phyloP scores from a whole-genome alignment of 345 rosid species.

The Hypericum androsaemum region DNA sequence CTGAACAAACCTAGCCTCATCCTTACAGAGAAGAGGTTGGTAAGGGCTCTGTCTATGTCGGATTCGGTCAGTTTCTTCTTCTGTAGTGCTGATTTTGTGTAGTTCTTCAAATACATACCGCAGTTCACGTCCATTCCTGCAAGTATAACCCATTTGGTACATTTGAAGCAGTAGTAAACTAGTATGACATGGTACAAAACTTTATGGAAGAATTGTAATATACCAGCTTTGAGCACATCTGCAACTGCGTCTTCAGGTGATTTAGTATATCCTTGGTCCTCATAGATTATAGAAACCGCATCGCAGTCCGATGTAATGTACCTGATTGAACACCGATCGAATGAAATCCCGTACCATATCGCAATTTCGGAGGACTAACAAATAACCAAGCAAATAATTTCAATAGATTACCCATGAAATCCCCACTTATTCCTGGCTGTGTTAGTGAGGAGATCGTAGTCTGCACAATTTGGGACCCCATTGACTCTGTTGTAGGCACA shows the following conservation, averaged over 20 bases:
- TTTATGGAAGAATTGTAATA: too few species aligned
- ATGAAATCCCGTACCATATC: too few species aligned
- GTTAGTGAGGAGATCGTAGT: conserved; percentile 17
- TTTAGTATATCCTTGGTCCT: conserved; percentile 52
- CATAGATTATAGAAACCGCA: conserved; percentile 58
- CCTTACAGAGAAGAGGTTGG: conserved; percentile 63
- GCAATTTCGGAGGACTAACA: background rate
- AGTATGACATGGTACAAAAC: too few species aligned
- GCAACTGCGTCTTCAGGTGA: conserved; percentile 77
- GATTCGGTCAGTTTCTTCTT: conserved; percentile 51
- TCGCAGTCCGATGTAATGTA: conserved; percentile 88
- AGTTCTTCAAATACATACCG: background rate
- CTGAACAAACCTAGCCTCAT: conserved; percentile 85
- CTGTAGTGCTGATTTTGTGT: conserved; percentile 39
- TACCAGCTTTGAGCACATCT: conserved; percentile 77
- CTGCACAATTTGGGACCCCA: conserved; percentile 24
- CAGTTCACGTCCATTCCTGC: conserved; percentile 4
- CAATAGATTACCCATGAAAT: conserved; percentile 46
- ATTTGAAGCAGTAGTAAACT: too few species aligned
- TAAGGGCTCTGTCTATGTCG: conserved; percentile 59
- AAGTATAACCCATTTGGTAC: too few species aligned
- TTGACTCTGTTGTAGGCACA: conserved; percentile 24
- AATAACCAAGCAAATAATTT: conserved; percentile 8
- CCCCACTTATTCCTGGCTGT: conserved; percentile 53
- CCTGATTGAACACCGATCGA: conserved; percentile 23